Evolutionary conservation across 768 basidiomycete genomes (phyloP).

Genomic region (Cystobasidium tubakii): DNA sequence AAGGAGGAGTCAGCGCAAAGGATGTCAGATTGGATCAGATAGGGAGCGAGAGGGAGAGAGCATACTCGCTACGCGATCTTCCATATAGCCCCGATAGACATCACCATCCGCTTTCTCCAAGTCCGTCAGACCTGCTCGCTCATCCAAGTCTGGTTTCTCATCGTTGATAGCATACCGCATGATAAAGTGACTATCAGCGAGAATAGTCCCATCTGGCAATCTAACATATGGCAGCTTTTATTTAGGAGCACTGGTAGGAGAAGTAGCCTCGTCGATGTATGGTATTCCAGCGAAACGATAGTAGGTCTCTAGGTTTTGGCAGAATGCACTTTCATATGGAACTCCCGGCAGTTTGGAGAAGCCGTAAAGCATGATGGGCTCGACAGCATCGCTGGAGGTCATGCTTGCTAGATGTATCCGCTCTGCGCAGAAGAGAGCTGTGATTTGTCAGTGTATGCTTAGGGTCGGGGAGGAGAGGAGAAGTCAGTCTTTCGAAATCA

Average conservation of each 20-base stretch:
- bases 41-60: not conserved
- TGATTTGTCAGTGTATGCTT: no score
- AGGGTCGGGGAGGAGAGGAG: no score
- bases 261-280: not conserved
- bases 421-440: no score
- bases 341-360: not conserved
- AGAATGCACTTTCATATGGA: not conserved
- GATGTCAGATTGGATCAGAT: not conserved
- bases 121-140: not conserved
- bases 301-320: conserved; percentile 6
- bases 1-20: not conserved
- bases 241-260: not conserved
- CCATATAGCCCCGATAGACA: not conserved
- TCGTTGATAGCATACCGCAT: not conserved
- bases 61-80: not conserved
- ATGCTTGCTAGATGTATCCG: no score
- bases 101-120: not conserved
- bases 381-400: no score
- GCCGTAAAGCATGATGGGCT: not conserved
- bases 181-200: not conserved
- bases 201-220: not conserved
- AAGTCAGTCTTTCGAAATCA: no score
- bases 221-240: not conserved
- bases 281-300: not conserved
- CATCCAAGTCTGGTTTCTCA: not conserved